Evolutionary conservation across 495 filamentous ascomycete genomes (phyloP).

Genomic region (Elaphomyces granulatus): DNA sequence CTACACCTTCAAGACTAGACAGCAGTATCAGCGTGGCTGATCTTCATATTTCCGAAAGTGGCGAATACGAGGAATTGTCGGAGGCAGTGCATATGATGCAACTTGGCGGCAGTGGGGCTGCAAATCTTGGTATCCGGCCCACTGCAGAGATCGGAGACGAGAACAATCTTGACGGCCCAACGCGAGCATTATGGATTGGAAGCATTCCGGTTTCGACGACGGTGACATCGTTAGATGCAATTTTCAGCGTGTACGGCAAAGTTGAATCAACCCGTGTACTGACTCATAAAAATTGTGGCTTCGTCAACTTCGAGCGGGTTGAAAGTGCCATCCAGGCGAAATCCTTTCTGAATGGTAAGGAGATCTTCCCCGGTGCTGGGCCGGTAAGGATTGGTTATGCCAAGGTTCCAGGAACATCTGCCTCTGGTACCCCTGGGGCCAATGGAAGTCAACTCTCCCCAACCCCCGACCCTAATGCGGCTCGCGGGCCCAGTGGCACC

Average conservation of each 20-base stretch:
- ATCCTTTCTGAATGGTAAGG: conserved; percentile 78
- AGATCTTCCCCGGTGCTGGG: conserved; percentile 94
- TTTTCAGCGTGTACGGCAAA: conserved; percentile 80
- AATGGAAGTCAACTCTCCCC: conserved; percentile 78
- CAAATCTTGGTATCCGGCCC: conserved; percentile 36
- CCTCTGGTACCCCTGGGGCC: conserved; percentile 62
- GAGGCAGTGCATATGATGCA: conserved; percentile 72
- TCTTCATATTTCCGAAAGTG: conserved; percentile 52
- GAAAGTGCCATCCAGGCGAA: conserved; percentile 85
- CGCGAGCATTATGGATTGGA: conserved; percentile 88
- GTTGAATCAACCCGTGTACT: conserved; percentile 87
- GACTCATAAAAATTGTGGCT: conserved; percentile 98
- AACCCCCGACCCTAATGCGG: conserved; percentile 62
- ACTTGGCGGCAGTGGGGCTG: conserved; percentile 45
- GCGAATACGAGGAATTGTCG: conserved; percentile 55
- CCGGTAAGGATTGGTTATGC: conserved; percentile 93
- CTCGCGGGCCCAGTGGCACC: conserved; percentile 19
- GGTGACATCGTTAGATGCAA: conserved; percentile 77
- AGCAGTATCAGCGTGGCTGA: conserved; percentile 72
- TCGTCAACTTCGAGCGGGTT: conserved; percentile 87
- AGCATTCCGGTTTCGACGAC: conserved; percentile 97
- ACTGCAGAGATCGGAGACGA: conserved; percentile 43
- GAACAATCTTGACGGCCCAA: conserved; percentile 73
- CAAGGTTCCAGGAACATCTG: conserved; percentile 79
- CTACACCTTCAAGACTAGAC: conserved; percentile 65